phyloP scores from a whole-genome alignment of 2,329 filamentous ascomycete genomes.

The Sporothrix mexicana region DNA sequence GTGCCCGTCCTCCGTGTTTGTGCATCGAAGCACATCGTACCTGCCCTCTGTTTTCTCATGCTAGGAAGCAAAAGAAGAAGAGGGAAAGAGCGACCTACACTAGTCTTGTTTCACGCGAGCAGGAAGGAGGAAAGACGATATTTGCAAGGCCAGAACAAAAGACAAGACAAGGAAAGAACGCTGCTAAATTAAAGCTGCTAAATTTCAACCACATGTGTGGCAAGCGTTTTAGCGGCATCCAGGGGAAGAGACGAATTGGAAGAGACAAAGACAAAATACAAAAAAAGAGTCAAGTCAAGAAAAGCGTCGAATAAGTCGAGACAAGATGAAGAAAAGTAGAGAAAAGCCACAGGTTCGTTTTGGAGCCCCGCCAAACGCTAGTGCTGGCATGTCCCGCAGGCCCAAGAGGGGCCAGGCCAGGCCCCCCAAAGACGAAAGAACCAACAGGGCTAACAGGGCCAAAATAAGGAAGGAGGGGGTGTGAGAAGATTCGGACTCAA shows the following conservation, averaged over 20 bases:
- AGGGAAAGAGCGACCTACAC: constrained; percentile 22
- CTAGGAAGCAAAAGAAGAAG: not conserved
- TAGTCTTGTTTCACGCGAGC: not conserved
- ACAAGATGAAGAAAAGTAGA: constrained; percentile 1
- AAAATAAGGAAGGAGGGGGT: constrained; percentile 11
- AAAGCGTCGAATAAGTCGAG: not conserved
- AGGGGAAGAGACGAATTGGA: not conserved
- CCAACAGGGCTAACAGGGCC: constrained; percentile 10
- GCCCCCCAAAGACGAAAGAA: not conserved
- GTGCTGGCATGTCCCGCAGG: constrained; percentile 25
- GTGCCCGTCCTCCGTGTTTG: constrained; percentile 20
- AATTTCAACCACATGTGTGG: constrained; percentile 17
- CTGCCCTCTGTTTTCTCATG: not conserved
- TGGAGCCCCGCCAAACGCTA: constrained; percentile 5
- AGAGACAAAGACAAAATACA: not conserved
- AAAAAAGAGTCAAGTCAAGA: not conserved
- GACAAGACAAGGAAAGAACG: not conserved
- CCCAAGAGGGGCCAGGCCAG: constrained; percentile 8
- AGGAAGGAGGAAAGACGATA: not conserved
- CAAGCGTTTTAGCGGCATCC: constrained; percentile 14
- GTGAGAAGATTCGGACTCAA: not conserved
- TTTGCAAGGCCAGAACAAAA: not conserved
- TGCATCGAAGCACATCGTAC: too few species aligned
- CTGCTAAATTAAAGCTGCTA: not conserved
- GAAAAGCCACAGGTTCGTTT: constrained; percentile 2